Conservation (phyloP, 306 rosid genomes). For the Cicer pinnatifidum region DNA sequence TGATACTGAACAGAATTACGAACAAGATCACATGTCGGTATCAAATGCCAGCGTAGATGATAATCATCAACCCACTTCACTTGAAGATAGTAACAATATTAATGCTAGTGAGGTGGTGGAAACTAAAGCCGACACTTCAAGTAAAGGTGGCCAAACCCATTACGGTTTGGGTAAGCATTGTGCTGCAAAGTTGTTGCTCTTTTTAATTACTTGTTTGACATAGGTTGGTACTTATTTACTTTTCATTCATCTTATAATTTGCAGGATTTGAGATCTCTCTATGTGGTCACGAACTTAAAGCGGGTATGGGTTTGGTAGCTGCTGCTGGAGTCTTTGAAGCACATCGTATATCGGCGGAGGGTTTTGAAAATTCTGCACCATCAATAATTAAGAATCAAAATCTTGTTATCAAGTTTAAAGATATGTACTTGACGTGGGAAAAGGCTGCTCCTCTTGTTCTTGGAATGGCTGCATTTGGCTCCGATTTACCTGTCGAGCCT, state of each 20-base stretch:
- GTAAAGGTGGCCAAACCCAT: conserved; percentile 50
- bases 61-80: conserved; percentile 40
- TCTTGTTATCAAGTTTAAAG: conserved; percentile 67
- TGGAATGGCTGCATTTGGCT: conserved; percentile 73
- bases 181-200: conserved; percentile 40
- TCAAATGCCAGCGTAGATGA: conserved; percentile 46
- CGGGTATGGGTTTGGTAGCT: conserved; percentile 77
- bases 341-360: conserved; percentile 61
- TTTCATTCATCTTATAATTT: conserved; percentile 40
- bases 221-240: conserved; percentile 34
- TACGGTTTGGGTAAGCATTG: conserved; percentile 51
- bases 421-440: conserved; percentile 79
- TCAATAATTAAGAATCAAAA: conserved; percentile 71
- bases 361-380: conserved; percentile 65
- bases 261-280: conserved; percentile 88
- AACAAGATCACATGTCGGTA: conserved; percentile 39
- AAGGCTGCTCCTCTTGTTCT: conserved; percentile 87
- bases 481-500: conserved; percentile 66
- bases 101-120: conserved; percentile 48
- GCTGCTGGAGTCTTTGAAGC: conserved; percentile 79
- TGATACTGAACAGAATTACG: conserved; percentile 45
- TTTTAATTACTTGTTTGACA: conserved; percentile 37
- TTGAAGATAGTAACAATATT: conserved; percentile 44
- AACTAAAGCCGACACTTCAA: conserved; percentile 48
- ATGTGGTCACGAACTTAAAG: conserved; percentile 74